phyloP scores from a whole-genome alignment of 345 rosid genomes.

The rapeseed (Brassica napus) region DNA sequence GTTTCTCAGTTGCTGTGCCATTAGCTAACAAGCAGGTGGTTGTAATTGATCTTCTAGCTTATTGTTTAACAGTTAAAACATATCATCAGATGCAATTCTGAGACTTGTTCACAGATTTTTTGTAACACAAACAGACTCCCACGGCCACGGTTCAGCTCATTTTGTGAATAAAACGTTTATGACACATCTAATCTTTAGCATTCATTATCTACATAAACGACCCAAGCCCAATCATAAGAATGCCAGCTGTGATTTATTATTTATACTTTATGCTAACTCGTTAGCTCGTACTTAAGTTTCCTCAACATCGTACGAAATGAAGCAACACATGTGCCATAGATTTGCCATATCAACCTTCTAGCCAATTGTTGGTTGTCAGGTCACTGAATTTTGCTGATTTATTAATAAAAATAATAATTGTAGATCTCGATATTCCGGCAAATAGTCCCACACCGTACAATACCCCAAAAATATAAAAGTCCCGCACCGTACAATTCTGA shows the following conservation, averaged over 20 bases:
- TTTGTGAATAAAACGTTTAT: no score
- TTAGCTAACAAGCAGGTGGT: not conserved
- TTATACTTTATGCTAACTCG: not conserved
- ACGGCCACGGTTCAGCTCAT: no score
- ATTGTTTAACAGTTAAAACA: not conserved
- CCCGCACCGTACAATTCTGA: not conserved
- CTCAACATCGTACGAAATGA: conserved; percentile 29
- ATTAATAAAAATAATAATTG: not conserved
- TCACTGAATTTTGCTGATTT: not conserved
- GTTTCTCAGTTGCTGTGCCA: conserved; percentile 4
- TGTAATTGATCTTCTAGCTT: not conserved
- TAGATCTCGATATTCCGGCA: conserved; percentile 17
- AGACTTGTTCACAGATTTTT: no score
- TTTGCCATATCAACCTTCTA: conserved; percentile 11
- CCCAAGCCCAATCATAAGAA: not conserved
- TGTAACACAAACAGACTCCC: no score
- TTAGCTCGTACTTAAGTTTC: conserved; percentile 19
- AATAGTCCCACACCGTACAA: conserved; percentile 1
- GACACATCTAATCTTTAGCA: not conserved
- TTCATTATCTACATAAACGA: not conserved
- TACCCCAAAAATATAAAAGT: not conserved
- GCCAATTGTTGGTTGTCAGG: not conserved
- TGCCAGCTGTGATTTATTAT: conserved; percentile 1
- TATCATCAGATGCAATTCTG: no score
- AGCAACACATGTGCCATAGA: conserved; percentile 28